Evolutionary conservation across 805 yeast genomes (phyloP), one percentile per base, ranked within the genome.

Genomic region (Saccharomycopsis microspora): DNA sequence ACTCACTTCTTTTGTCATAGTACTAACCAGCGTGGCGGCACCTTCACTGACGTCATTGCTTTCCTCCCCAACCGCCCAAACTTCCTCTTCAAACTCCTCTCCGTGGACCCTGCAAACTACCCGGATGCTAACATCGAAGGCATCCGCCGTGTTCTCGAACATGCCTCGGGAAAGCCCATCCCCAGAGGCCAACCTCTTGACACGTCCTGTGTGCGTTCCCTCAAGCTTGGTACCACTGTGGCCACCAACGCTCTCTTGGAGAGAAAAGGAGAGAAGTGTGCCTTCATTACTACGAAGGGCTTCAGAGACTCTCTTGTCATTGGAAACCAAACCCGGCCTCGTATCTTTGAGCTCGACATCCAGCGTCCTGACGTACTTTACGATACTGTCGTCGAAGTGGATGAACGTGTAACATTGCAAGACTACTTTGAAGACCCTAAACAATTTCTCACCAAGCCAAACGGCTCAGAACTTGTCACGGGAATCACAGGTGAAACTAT

Each of bases 161-260:
- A 65, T 28, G 75, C 76, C 51, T 73, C 77, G 1, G 73, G 75
- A 1, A 62, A 59, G 5, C 43, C 59, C 6, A 83, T 85, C 44
- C 81, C 88, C 3, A 69, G 85, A 44, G 75, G 76, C 5, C 62
- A 62, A 36, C 78, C 76, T 3, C 63, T 88, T 50, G 86, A 82
- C 50, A 71, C 85, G 1, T 70, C 78, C 3, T 64, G 65, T 3
- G 83, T 87, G 37, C 78, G 76, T 46, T 74, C 80, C 40, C 77
- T 88, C 43, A 70, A 95, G 48, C 81, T 89, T 84, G 97, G 97
- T 3, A 88, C 97, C 3, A 89, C 97, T 0, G 93, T 88, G 7
- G 97, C 98, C 1, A 90, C 97, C 5, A 90, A 90, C 65, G 96
- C 97, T 1, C 71, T 93, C 34, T 70, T 90, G 51, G 97, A 90